Base-by-base conservation (phyloP, 768 basidiomycete species). In the Russula griseocarnosa region DNA sequence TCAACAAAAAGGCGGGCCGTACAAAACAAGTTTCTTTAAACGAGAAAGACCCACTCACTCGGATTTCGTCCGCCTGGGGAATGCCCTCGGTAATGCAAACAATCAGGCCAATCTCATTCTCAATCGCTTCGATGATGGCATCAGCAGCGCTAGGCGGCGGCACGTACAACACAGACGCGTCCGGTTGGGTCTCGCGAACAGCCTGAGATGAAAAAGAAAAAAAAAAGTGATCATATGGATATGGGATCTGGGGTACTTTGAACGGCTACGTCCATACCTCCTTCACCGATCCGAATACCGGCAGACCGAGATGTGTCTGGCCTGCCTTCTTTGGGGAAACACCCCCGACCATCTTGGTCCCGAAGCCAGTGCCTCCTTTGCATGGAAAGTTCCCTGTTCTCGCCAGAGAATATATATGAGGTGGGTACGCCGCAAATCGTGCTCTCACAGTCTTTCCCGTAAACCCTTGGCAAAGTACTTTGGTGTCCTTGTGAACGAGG, bases 61-160 rank as follows among this genome's bases (percentile, higher is more conserved):
- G 85, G 74, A 99, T 94, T 79, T 99, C 96, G 74, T 99, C 97
- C 10, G 87, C 82, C 74, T 99, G 97, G 18, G 97, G 97, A 70
- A 99, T 99, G 47, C 97, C 97, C 76, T 99, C 97, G 14, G 97
- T 99, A 70, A 99, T 91, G 74, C 94, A 95, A 53, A 99, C 97
- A 79, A 99, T 99, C 64, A 99, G 79, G 20, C 88, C 86, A 79
- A 99, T 95, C 76, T 99, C 97, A 70, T 92, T 92, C 76, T 98
- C 97, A 71, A 99, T 98, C 40, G 97, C 97, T 76, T 99, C 97
- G 60, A 99, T 87, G 74, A 99, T 98, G 47, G 97, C 97, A 68
- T 96, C 95, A 32, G 93, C 97, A 22, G 96, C 96, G 55, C 82
- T 82, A 5, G 95, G 92, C n/a, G 97, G 97, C 5, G 97, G 97